Percentiles rank a stretch among this genome's conserved stretches.
Conservation (phyloP, 2,329 filamentous ascomycete species). For the Colletotrichum agaves region DNA sequence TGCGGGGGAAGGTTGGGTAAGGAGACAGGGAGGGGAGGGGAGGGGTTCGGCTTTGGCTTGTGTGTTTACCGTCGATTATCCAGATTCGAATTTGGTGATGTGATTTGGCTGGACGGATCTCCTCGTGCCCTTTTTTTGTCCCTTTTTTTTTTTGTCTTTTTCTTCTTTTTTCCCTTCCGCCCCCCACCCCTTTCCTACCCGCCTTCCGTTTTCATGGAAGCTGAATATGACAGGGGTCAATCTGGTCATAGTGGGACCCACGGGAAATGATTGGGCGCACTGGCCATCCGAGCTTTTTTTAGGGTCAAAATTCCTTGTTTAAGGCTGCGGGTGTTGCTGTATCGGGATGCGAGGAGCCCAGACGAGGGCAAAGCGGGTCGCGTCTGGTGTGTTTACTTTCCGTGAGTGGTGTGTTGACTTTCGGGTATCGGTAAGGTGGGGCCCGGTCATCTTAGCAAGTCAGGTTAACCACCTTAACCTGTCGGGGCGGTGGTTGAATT, state of each 20-base stretch:
- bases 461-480: too few species aligned
- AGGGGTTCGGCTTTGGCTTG: background rate
- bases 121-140: background rate
- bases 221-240: background rate
- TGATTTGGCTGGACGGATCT: background rate
- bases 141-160: background rate
- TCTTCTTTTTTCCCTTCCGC: background rate
- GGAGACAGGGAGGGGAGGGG: constrained; percentile 5
- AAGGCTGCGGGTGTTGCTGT: constrained; percentile 19
- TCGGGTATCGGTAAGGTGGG: background rate
- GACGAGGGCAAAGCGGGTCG: background rate
- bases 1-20: constrained; percentile 19
- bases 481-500: background rate
- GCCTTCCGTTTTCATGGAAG: too few species aligned
- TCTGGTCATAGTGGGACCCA: background rate
- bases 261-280: background rate
- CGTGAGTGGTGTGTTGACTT: background rate
- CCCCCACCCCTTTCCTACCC: too few species aligned
- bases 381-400: background rate
- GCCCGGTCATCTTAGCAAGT: too few species aligned
- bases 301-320: constrained; percentile 16
- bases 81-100: constrained; percentile 5
- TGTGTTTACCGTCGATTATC: background rate
- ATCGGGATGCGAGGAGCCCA: background rate
- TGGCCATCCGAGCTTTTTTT: constrained; percentile 16